Percentiles rank a stretch among this genome's conserved stretches.
Conservation (phyloP, 441 rosid species). For the Adansonia rubrostipa region DNA sequence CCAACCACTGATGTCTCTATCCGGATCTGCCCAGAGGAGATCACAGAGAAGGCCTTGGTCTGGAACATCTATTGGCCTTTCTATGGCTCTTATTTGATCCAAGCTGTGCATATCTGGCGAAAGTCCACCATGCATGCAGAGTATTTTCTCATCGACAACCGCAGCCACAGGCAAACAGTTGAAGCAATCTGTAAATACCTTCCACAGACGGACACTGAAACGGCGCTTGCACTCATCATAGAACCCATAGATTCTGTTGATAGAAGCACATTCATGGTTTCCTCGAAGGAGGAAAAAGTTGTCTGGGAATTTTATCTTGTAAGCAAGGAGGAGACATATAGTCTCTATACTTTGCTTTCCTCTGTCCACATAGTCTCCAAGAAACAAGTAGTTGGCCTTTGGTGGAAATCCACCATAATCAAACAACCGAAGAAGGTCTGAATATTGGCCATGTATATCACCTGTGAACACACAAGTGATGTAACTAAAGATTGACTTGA, state of each 20-base stretch:
- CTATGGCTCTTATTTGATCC: slow-evolving; percentile 42
- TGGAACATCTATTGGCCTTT: slow-evolving; percentile 48
- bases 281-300: slow-evolving; percentile 49
- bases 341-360: slow-evolving; percentile 50
- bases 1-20: slow-evolving; percentile 43
- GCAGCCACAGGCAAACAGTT: slow-evolving; percentile 48
- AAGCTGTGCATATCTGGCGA: slow-evolving; percentile 45
- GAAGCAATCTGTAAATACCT: slow-evolving; percentile 49
- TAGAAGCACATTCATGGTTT: slow-evolving; percentile 53
- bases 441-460: slow-evolving; percentile 50
- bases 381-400: slow-evolving; percentile 44
- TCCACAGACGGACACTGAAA: slow-evolving; percentile 49
- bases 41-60: slow-evolving; percentile 52
- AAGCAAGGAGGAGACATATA: slow-evolving; percentile 47
- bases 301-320: slow-evolving; percentile 48
- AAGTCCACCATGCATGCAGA: slow-evolving; percentile 54
- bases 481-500: background rate
- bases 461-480: slow-evolving; percentile 31
- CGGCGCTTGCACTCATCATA: slow-evolving; percentile 54
- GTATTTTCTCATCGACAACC: slow-evolving; percentile 40
- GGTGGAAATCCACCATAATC: slow-evolving; percentile 50
- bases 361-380: slow-evolving; percentile 55
- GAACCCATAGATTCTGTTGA: slow-evolving; percentile 51
- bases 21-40: slow-evolving; percentile 53
- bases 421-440: slow-evolving; percentile 44